Evolutionary conservation across 2,329 filamentous ascomycete species (phyloP), one percentile per base, ranked within the genome.

Genomic region (Monosporascus sp.): DNA sequence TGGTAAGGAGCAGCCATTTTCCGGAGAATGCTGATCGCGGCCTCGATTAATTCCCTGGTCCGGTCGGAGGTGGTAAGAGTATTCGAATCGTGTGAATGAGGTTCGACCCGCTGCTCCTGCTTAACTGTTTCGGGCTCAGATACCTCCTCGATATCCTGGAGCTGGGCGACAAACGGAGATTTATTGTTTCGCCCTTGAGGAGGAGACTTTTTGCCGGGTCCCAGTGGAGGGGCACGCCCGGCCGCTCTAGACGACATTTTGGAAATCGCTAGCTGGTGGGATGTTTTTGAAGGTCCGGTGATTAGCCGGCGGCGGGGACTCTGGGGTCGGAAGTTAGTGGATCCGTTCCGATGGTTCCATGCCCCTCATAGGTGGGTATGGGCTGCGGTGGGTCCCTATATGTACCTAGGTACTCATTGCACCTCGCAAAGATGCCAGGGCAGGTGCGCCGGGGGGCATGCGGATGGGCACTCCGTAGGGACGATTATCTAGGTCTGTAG

Each of bases 1-100:
- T 78, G 77, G 68, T 58, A 52, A 49, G 50, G 37, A 31, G 56
- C 58, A 53, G 73, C 70, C 68, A 70, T 75, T 11, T 49, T 20
- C 37, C 17, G 7, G 24, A 51, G 49, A 22, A 15, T 26, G 18
- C 26, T 28, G 37, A 15, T 48, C 22, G 38, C 18, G 46, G 24
- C 14, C 7, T 48, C 18, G 28, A 44, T 18, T 35, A 40, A 14
- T 24, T 43, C 2, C 11, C 28, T 14, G 37, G 50, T 51, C 28
- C 15, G 5, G 14, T 18, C 15, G 14, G n/a, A 6, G 6, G 5
- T 7, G 24, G 17, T 14, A 17, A 15, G n/a, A 15, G n/a, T 24
- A 44, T 20, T 37, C 24, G 31, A 37, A 18, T 44, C 41, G 41
- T 7, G 22, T 2, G 41, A 44, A 26, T 20, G n/a, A 20, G 14